Conservation (phyloP, 768 basidiomycete species). For the Termitomyces eurrhizus region DNA sequence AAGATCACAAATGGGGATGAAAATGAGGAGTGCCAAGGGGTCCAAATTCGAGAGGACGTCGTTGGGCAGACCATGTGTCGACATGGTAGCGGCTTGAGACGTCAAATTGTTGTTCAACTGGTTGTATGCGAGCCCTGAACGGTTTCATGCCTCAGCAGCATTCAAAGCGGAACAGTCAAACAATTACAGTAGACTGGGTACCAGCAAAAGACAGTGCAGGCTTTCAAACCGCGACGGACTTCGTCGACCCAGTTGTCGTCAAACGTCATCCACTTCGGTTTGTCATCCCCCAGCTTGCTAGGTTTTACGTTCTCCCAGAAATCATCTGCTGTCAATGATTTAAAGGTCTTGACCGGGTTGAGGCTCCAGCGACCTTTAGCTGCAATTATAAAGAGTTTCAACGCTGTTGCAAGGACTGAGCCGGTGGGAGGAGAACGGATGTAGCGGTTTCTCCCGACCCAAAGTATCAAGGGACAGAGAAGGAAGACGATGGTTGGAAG, state of each 20-base stretch:
- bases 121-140: slow-evolving; percentile 69
- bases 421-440: slow-evolving; percentile 53
- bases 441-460: slow-evolving; percentile 50
- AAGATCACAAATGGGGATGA: slow-evolving; percentile 64
- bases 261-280: slow-evolving; percentile 70
- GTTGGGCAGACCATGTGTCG: slow-evolving; percentile 65
- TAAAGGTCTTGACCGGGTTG: slow-evolving; percentile 48
- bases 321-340: slow-evolving; percentile 46
- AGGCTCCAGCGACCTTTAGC: slow-evolving; percentile 46
- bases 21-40: slow-evolving; percentile 70
- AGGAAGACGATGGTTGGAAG: slow-evolving; percentile 59
- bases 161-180: not conserved
- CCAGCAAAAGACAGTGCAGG: slow-evolving; percentile 59
- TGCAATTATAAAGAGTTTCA: slow-evolving; percentile 44
- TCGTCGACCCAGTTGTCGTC: slow-evolving; percentile 82
- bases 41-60: slow-evolving; percentile 77
- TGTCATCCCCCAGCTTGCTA: slow-evolving; percentile 41
- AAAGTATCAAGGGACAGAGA: slow-evolving; percentile 58
- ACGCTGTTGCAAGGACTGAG: slow-evolving; percentile 48
- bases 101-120: slow-evolving; percentile 77
- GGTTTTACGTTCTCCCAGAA: slow-evolving; percentile 77
- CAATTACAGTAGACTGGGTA: slow-evolving; percentile 56
- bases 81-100: slow-evolving; percentile 78
- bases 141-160: not conserved
- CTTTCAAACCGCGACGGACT: slow-evolving; percentile 66